Conservation (phyloP, 2,329 filamentous ascomycete genomes). For the Fusarium camptoceras region DNA sequence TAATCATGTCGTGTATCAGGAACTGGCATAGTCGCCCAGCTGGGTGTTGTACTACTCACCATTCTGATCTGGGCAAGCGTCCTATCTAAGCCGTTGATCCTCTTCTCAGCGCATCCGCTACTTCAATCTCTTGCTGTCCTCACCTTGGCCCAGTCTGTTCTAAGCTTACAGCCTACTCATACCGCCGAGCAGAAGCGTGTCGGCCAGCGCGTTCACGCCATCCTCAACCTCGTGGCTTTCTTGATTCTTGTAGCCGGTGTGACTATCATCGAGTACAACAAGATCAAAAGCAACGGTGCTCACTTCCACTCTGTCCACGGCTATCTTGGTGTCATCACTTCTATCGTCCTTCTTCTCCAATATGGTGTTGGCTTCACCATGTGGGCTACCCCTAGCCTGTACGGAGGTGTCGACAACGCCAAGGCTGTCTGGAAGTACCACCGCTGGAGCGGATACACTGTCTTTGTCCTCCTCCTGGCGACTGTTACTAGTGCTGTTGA, state of each 20-base stretch:
- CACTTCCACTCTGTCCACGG: slow-evolving; percentile 88
- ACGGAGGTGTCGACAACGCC: slow-evolving; percentile 82
- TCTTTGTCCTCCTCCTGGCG: slow-evolving; percentile 76
- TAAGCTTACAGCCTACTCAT: slow-evolving; percentile 89
- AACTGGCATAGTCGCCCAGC: slow-evolving; percentile 83
- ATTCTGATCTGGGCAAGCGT: slow-evolving; percentile 83
- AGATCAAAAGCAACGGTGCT: slow-evolving; percentile 71
- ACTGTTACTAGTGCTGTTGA: slow-evolving; percentile 81
- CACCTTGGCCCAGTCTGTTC: slow-evolving; percentile 80
- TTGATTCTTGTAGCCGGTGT: slow-evolving; percentile 73
- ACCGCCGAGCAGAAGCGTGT: slow-evolving; percentile 77
- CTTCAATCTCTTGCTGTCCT: slow-evolving; percentile 75
- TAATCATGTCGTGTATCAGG: slow-evolving; percentile 61
- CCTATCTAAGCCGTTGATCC: slow-evolving; percentile 75
- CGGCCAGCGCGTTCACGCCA: slow-evolving; percentile 72
- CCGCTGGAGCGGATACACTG: slow-evolving; percentile 78
- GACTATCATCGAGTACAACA: slow-evolving; percentile 84
- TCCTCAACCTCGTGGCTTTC: slow-evolving; percentile 75
- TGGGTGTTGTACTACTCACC: slow-evolving; percentile 79
- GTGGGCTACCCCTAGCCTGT: slow-evolving; percentile 79
- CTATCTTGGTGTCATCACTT: slow-evolving; percentile 82
- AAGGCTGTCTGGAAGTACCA: slow-evolving; percentile 94
- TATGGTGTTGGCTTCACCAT: slow-evolving; percentile 84
- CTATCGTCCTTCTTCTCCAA: slow-evolving; percentile 77
- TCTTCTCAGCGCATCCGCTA: slow-evolving; percentile 92